Evolutionary conservation across 352 stramenopile genomes (phyloP), one percentile per base, ranked within the genome.

Genomic region (Globisporangium recalcitrans): DNA sequence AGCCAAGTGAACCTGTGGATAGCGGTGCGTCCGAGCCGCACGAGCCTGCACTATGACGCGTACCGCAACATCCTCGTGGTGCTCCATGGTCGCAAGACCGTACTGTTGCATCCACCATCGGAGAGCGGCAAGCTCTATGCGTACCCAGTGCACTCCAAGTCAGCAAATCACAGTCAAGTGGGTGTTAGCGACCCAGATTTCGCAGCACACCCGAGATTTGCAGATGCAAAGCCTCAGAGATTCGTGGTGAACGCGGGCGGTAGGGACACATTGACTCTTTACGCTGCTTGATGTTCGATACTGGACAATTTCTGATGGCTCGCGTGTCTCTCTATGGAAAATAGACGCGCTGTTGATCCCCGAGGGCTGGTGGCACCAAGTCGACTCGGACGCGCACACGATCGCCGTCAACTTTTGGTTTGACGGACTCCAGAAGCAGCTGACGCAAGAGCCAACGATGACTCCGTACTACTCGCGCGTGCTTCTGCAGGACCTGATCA

Each of bases 1-100:
- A 80, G 68, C 21, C 82, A 92, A 79, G 74, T 93, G n/a, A 95
- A 95, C 65, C 49, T 95, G 21, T 95, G 86, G 86, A 91, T 95
- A 77, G 74, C 72, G 7, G 75, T 88, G 11, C 67, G 70, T 26
- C 16, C 72, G 29, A 82, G 80, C 8, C 69, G 72, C 21, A 93
- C 86, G 5, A 87, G 71, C 11, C 65, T 95, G 8, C 86, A 95
- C 47, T 95, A 93, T 60, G 86, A 95, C 48, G 82, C 86, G 22
- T 95, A 92, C 52, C 71, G 83, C 19, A 95, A 95, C 42, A 61
- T 95, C 4, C 65, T 95, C 13, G 73, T 86, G 2, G 82, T 95
- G 44, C 60, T 95, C 10, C 68, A 83, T 24, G 86, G 86, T 4
- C 69, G 73, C 58, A 95, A 95, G 65, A 74, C 49, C 9, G 76